Base-by-base conservation (phyloP, 1,284 basidiomycete genomes). In the Trametes pubescens region DNA sequence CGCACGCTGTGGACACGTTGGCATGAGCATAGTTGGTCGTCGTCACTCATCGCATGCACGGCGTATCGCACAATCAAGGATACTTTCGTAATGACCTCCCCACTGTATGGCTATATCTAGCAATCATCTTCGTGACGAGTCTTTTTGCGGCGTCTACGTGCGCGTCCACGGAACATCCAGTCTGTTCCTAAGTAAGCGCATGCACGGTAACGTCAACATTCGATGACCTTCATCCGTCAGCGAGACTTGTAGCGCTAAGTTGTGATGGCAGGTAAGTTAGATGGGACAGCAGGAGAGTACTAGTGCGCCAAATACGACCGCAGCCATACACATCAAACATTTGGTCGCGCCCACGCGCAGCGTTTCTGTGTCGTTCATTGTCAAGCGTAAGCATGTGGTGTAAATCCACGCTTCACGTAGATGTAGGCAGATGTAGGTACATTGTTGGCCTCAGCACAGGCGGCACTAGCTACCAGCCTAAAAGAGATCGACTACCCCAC, bases 401-500 rank as follows among this genome's bases (percentile, higher is more conserved):
- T 13, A 7, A 3, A 24, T n/a, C n/a, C n/a, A n/a, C n/a, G 44
- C 5, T 21, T 13, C 37, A 16, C 11, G 37, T 13, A 5, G 34
- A 35, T 35, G 5, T 5, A 13, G 11, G 37, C 10, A 38, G 37
- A 13, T 38, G 37, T 38, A 38, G 37, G 10, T 13, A 38, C 37
- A 38, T 13, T 11, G 11, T 10, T 38, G 37, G 11, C 11, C 11
- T 38, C 14, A 16, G 11, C 5, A 38, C 10, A 43, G 40, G 6
- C n/a, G 18, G 40, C 8, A 43, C 8, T 18, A 7, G 40, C 16
- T 16, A 43, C 16, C 16, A n/a, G 18, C 16, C 49, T 53, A 65
- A 38, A 67, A 59, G 13, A 73, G 29, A 38, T 73, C 68, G 14
- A 74, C 73, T 2, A 64, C 62, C 1, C 70, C 65, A 22, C 78